phyloP scores from a whole-genome alignment of 2,329 filamentous ascomycete genomes.

The Botrytis deweyae region DNA sequence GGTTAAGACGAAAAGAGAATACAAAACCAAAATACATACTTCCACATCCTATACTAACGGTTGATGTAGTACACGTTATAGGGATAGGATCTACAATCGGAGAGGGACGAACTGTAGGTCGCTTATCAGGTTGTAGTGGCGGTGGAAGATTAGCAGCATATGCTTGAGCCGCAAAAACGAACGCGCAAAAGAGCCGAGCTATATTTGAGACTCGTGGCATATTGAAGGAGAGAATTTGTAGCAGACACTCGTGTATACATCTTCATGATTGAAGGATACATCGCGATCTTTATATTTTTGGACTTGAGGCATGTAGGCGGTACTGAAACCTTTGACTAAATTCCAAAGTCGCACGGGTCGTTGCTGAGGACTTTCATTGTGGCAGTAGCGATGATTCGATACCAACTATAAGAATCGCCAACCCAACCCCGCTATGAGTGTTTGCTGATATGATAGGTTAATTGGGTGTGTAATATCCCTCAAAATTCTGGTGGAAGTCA shows the following conservation, averaged over 20 bases:
- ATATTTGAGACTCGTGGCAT: conserved; percentile 5
- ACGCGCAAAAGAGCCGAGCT: background rate
- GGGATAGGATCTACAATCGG: background rate
- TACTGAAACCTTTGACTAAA: background rate
- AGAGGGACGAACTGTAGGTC: background rate
- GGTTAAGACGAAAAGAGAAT: background rate
- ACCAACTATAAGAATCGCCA: background rate
- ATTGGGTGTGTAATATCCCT: background rate
- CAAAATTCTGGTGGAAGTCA: background rate
- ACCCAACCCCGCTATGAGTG: background rate
- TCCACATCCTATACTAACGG: background rate
- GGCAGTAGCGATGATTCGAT: background rate
- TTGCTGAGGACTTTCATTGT: background rate
- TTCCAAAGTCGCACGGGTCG: background rate
- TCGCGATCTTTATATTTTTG: background rate
- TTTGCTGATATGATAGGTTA: background rate
- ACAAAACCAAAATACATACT: background rate
- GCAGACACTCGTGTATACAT: background rate
- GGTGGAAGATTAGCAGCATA: background rate
- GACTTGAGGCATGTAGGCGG: background rate
- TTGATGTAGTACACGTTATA: background rate
- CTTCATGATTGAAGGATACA: too few relatives aligned
- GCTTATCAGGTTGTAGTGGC: background rate
- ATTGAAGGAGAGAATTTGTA: background rate
- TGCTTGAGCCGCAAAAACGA: background rate